These are phyloP conservation scores for Ogataea ramenticola DNA, from an alignment of 805 yeast genomes.

Conservation along the genomic window DNA sequence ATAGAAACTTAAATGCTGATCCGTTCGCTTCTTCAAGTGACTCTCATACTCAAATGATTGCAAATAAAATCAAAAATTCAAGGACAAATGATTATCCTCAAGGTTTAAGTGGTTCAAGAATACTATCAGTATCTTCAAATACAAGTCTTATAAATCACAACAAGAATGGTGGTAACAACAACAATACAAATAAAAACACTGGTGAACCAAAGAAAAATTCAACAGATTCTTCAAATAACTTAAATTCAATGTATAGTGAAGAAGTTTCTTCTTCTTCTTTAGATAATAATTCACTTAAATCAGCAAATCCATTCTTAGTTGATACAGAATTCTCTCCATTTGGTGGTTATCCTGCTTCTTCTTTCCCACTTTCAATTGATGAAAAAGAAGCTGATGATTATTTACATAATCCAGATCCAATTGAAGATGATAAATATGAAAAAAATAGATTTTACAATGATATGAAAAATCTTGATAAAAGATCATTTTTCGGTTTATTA, in stretches of 20 bases:
- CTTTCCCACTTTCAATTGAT: conserved; percentile 84
- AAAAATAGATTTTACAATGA: conserved; percentile 59
- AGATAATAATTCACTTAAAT: neutral
- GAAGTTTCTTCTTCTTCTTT: neutral
- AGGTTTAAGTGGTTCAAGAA: conserved; percentile 46
- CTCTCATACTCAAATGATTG: neutral
- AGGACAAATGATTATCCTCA: conserved; percentile 48
- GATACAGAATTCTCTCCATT: conserved; percentile 79
- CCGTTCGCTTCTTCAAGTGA: conserved; percentile 22
- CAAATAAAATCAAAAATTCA: neutral
- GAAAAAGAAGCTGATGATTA: conserved; percentile 95
- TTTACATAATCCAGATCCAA: conserved; percentile 93
- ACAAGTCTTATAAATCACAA: conserved; percentile 12
- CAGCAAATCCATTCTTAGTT: conserved; percentile 18
- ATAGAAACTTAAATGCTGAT: neutral
- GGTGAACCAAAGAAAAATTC: conserved; percentile 3
- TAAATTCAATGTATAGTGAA: conserved; percentile 5
- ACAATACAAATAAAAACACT: conserved; percentile 2
- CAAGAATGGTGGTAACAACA: conserved; percentile 1
- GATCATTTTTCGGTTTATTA: conserved; percentile 54
- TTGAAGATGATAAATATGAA: conserved; percentile 81
- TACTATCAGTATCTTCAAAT: conserved; percentile 38
- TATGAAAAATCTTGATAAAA: conserved; percentile 56
- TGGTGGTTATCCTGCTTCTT: conserved; percentile 93
- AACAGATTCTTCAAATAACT: conserved; percentile 2